A percentile compares a stretch with the other conserved stretches of the same genome.
Evolutionary conservation across 2,329 filamentous ascomycete genomes (phyloP).

Genomic region (Aspergillus bombycis): DNA sequence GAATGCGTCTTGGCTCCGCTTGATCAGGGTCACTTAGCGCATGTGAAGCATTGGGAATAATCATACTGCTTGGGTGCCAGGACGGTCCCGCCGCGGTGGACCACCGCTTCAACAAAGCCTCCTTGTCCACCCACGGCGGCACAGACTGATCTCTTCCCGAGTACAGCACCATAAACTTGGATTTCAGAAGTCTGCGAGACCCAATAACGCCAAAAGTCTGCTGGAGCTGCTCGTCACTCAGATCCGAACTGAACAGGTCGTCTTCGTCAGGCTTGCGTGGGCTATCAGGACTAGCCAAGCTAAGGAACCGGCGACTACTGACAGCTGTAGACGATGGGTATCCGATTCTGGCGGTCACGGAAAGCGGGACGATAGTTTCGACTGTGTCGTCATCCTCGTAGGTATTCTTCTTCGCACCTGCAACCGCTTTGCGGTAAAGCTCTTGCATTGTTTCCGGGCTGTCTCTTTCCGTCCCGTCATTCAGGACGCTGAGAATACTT

Average conservation of each 20-base stretch:
- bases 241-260: slow-evolving; percentile 80
- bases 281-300: slow-evolving; percentile 54
- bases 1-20: slow-evolving; percentile 48
- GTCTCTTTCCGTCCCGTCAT: slow-evolving; percentile 8
- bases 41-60: slow-evolving; percentile 48
- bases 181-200: slow-evolving; percentile 36
- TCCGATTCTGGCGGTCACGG: slow-evolving; percentile 8
- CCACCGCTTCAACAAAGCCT: slow-evolving; percentile 45
- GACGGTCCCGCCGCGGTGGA: slow-evolving; percentile 35
- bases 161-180: slow-evolving; percentile 46
- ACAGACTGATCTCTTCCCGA: slow-evolving; percentile 50
- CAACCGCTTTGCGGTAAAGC: neutral
- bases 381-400: slow-evolving; percentile 1
- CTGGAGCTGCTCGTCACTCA: slow-evolving; percentile 61
- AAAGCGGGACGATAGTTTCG: slow-evolving; percentile 6
- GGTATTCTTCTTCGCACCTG: slow-evolving; percentile 1
- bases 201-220: slow-evolving; percentile 63
- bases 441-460: slow-evolving; percentile 5
- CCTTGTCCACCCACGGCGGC: slow-evolving; percentile 49
- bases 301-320: slow-evolving; percentile 60
- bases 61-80: slow-evolving; percentile 51
- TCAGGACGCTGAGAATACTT: slow-evolving; percentile 3
- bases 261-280: slow-evolving; percentile 69
- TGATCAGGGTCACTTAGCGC: slow-evolving; percentile 32
- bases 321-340: slow-evolving; percentile 46